A percentile compares a stretch with the other conserved stretches of the same genome.
Evolutionary conservation across 208 protist species (phyloP).

Genomic region (Acanthamoeba sp.): DNA sequence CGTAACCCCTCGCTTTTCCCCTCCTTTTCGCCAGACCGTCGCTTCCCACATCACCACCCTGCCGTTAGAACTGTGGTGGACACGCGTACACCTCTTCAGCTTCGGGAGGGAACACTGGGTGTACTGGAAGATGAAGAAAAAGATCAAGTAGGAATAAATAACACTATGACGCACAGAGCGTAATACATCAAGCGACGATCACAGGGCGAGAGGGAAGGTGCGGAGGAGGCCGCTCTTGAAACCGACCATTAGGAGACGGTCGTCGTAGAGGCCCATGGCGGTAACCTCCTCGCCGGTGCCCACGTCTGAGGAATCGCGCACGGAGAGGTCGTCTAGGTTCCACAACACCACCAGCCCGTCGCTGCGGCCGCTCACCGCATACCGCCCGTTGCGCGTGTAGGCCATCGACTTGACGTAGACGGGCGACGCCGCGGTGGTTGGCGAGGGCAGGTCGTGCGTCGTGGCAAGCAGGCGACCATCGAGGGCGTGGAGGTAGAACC

Average conservation of each 20-base stretch:
- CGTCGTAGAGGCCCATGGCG: slow-evolving; percentile 7
- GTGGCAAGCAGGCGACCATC: slow-evolving; percentile 27
- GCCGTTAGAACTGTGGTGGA: too few species aligned
- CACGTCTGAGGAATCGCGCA: slow-evolving; percentile 37
- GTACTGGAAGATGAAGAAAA: too few species aligned
- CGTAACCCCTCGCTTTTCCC: background rate
- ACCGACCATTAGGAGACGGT: slow-evolving; percentile 20
- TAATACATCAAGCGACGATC: too few species aligned
- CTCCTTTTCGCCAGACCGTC: background rate
- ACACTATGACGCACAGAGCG: too few species aligned
- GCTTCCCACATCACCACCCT: too few species aligned
- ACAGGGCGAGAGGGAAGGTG: slow-evolving; percentile 30
- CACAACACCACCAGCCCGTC: slow-evolving; percentile 44
- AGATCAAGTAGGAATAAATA: too few species aligned
- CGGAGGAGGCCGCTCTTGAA: slow-evolving; percentile 12
- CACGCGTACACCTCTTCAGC: background rate
- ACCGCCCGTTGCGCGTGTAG: slow-evolving; percentile 16
- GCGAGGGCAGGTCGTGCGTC: background rate
- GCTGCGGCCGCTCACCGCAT: slow-evolving; percentile 44
- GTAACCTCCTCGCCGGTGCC: background rate
- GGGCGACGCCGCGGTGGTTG: background rate
- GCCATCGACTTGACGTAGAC: slow-evolving; percentile 35
- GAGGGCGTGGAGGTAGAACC: slow-evolving; percentile 57
- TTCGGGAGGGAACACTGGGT: too few species aligned
- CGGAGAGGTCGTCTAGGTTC: slow-evolving; percentile 57